Conservation (phyloP, 2,329 filamentous ascomycete genomes). For the Sarocladium oryzae region DNA sequence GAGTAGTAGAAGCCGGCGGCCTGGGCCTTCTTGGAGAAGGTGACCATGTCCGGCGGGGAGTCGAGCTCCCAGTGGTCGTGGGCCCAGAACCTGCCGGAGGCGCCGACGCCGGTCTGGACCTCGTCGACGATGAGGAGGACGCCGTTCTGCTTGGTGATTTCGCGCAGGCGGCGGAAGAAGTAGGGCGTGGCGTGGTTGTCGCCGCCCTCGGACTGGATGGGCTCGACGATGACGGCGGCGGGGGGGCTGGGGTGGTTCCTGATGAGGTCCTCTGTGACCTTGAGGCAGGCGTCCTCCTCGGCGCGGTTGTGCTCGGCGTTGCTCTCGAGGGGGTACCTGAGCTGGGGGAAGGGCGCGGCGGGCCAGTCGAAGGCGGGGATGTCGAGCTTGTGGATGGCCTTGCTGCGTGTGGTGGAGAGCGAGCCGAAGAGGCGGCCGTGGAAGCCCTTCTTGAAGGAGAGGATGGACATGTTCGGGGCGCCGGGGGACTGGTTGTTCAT, state of each 20-base stretch:
- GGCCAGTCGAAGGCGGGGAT: constrained; percentile 96
- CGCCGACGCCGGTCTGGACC: constrained; percentile 88
- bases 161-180: constrained; percentile 82
- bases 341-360: constrained; percentile 74
- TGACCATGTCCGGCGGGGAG: constrained; percentile 83
- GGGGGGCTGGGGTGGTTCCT: constrained; percentile 71
- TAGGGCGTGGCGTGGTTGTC: constrained; percentile 86
- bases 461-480: constrained; percentile 69
- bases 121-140: constrained; percentile 89
- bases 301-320: constrained; percentile 73
- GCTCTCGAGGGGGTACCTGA: constrained; percentile 82
- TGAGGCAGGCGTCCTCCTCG: constrained; percentile 73
- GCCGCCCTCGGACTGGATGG: constrained; percentile 87
- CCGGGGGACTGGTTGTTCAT: constrained; percentile 80
- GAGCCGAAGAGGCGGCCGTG: constrained; percentile 86
- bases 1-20: constrained; percentile 89
- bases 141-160: constrained; percentile 68
- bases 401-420: constrained; percentile 83
- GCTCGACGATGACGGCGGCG: constrained; percentile 78
- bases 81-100: constrained; percentile 92
- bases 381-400: constrained; percentile 91
- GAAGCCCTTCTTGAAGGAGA: constrained; percentile 84
- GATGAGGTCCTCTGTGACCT: constrained; percentile 78
- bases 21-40: constrained; percentile 93
- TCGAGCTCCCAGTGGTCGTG: constrained; percentile 88